phyloP scores from a whole-genome alignment of 108 stramenopile genomes.

The Hondaea fermentalgiana region DNA sequence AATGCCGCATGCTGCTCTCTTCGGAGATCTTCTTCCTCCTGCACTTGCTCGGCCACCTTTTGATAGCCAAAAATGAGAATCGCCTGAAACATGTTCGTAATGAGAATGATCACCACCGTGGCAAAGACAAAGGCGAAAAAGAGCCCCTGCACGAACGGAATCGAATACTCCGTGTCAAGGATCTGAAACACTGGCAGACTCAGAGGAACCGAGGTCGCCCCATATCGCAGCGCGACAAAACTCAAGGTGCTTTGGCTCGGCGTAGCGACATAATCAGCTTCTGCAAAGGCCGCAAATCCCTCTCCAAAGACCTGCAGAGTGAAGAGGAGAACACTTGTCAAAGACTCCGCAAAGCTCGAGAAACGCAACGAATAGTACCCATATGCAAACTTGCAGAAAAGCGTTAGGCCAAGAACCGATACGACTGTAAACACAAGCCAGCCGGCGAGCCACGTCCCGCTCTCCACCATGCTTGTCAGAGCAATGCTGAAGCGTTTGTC shows the following conservation, averaged over 20 bases:
- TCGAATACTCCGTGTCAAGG: neutral
- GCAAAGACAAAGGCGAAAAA: neutral
- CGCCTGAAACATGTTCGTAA: neutral
- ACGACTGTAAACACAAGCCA: neutral
- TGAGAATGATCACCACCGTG: neutral
- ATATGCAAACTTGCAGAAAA: neutral
- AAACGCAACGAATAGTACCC: neutral
- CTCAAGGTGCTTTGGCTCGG: neutral
- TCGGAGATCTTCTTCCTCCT: neutral
- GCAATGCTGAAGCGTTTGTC: constrained; percentile 2
- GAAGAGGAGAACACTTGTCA: neutral
- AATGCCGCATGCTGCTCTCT: neutral
- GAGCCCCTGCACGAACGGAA: neutral
- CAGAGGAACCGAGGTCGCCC: neutral
- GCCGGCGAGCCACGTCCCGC: neutral
- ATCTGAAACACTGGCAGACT: neutral
- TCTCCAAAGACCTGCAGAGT: neutral
- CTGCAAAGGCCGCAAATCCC: neutral
- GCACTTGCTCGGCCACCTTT: neutral
- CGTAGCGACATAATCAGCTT: neutral
- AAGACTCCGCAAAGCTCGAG: neutral
- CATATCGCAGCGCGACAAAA: neutral
- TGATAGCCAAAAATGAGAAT: neutral
- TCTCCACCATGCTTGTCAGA: neutral
- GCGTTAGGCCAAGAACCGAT: neutral